phyloP scores from a whole-genome alignment of 2,329 filamentous ascomycete genomes.

The Pyrenophora graminea region DNA sequence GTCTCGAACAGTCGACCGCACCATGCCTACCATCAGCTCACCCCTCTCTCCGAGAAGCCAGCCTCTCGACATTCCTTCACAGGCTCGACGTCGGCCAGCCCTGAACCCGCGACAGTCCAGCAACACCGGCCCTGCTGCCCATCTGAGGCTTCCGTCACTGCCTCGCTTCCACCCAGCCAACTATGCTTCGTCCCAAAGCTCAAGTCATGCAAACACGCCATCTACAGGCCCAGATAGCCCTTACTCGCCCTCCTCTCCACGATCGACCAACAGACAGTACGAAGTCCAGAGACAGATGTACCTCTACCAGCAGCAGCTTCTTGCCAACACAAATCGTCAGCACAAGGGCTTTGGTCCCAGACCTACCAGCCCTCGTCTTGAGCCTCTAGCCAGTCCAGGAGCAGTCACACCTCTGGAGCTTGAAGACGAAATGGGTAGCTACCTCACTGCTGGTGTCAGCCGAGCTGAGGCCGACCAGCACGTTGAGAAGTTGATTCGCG shows the following conservation, averaged over 20 bases:
- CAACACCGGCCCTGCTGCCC: slow-evolving; percentile 39
- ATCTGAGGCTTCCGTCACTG: slow-evolving; percentile 54
- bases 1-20: slow-evolving; percentile 35
- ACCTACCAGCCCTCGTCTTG: slow-evolving; percentile 54
- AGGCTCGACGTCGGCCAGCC: slow-evolving; percentile 39
- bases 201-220: slow-evolving; percentile 45
- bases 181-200: slow-evolving; percentile 49
- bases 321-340: slow-evolving; percentile 38
- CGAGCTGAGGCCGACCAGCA: slow-evolving; percentile 45
- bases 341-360: slow-evolving; percentile 34
- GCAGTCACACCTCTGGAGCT: slow-evolving; percentile 59
- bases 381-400: slow-evolving; percentile 56
- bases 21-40: slow-evolving; percentile 38
- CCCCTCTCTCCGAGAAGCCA: slow-evolving; percentile 44
- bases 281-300: slow-evolving; percentile 56
- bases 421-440: slow-evolving; percentile 49
- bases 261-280: slow-evolving; percentile 48
- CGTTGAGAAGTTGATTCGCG: slow-evolving; percentile 54
- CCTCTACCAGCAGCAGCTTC: slow-evolving; percentile 53
- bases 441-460: slow-evolving; percentile 52
- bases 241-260: slow-evolving; percentile 51
- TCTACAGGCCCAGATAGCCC: slow-evolving; percentile 47
- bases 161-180: slow-evolving; percentile 60
- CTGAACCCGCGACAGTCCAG: slow-evolving; percentile 43
- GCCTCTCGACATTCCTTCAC: slow-evolving; percentile 42